Base-by-base conservation (phyloP, 768 basidiomycete genomes). In the Phylloporus sp. region DNA sequence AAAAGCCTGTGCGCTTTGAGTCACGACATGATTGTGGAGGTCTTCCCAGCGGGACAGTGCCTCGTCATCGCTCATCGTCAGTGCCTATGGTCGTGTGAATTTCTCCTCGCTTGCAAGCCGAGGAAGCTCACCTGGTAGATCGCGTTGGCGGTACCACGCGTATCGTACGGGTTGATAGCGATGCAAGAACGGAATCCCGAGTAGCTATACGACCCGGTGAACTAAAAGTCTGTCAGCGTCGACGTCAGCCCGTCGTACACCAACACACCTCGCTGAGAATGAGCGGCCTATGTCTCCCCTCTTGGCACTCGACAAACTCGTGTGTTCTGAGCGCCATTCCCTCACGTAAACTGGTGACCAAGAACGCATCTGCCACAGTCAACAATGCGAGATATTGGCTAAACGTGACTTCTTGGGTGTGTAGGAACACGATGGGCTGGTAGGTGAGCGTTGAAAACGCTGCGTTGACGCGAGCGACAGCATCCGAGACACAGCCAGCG, bases 171-270 rank as follows among this genome's bases (percentile, higher is more conserved):
- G 60, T 92, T 92, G 62, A 92, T 75, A 11, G 85, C 82, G 37
- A 92, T 86, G 54, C 89, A 92, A 11, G 84, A 86, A 32, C 90
- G 72, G 70, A 93, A 93, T 13, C 90, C 90, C 38, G 82, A 84
- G 59, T 89, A 90, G 55, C 81, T 85, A 60, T 92, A 92, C 6
- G 82, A 82, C 10, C 90, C 91, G 0, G 90, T 86, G 62, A 93
- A 93, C 81, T 89, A 53, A 11, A 4, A 29, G 2, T 3, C 1
- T 9, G 48, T 48, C 31, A 41, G 18, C 15, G 4, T 34, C 9
- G 17, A 15, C 18, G n/a, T 34, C 22, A n/a, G 24, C 2, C 24
- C 6, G 8, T 32, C 13, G 14, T 28, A 11, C 29, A 41, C 26
- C 28, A 33, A 65, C 75, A 7, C 37, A 84, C 84, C 73, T 90